phyloP scores from a whole-genome alignment of 441 rosid species.

The Eutrema salsugineum region DNA sequence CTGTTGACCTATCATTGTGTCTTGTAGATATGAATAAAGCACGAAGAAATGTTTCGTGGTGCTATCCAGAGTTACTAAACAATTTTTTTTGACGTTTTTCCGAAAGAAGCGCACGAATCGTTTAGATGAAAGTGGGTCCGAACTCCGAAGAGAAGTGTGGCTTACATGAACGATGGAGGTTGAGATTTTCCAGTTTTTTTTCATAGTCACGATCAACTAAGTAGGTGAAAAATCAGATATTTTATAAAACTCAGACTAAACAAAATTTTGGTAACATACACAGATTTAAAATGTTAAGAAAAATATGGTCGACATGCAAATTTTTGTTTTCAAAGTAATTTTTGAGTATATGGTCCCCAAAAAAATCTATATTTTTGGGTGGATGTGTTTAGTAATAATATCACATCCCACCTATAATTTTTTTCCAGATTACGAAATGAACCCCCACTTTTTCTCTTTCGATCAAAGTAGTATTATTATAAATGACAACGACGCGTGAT shows the following conservation, averaged over 20 bases:
- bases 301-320: neutral
- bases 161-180: too few relatives aligned
- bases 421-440: constrained; percentile 1
- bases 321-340: neutral
- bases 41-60: too few relatives aligned
- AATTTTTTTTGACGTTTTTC: too few relatives aligned
- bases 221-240: neutral
- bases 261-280: too few relatives aligned
- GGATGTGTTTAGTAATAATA: neutral
- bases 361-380: neutral
- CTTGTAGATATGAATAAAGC: too few relatives aligned
- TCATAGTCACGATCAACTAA: neutral
- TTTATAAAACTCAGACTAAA: too few relatives aligned
- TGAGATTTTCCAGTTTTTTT: too few relatives aligned
- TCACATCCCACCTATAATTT: constrained; percentile 22
- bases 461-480: neutral
- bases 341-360: neutral
- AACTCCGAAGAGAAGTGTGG: too few relatives aligned
- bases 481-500: neutral
- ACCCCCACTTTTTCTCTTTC: neutral
- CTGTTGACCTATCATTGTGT: too few relatives aligned
- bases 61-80: too few relatives aligned
- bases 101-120: too few relatives aligned
- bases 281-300: neutral
- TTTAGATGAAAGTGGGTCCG: too few relatives aligned